Base-by-base conservation (phyloP, 2,329 filamentous ascomycete species). In the Allantophomopsis cytisporea region DNA sequence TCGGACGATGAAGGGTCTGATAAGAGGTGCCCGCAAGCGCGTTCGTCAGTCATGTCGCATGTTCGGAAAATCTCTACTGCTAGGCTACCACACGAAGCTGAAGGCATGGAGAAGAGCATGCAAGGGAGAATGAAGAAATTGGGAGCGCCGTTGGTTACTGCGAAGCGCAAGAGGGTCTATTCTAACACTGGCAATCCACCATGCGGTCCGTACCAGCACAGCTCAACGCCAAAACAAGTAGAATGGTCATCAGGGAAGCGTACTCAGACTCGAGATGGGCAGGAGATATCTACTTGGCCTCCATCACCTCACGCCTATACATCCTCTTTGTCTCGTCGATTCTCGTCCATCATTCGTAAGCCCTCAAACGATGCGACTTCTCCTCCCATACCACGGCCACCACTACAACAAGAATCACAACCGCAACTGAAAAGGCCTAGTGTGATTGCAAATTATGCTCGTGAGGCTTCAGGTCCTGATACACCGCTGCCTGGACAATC, bases 201-300 rank as follows among this genome's bases (percentile, higher is more conserved):
- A 30, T 48, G 45, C 21, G 47, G 47, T 36, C 45, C 48, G 3
- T 48, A 43, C 20, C 45, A 45, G 8, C 28, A 30, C 11, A 33
- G 5, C 12, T 20, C 35, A 15, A 39, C 16, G 28, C 7, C 39
- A 36, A 21, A 21, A 39, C 39, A 36, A 16, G 23, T 12, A 8
- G 23, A 8, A 8, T 5, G 23, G 23, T 12, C 23, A 28, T 28
- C 23, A 10, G 23, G 3, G 11, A 28, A 28, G 11, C 15, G 38
- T 38, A 12, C 38, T 3, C 28, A 31, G 17, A 16, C n/a, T 15
- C 8, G 5, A 12, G 23, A 28, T 8, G 8, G 23, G 23, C 23
- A 28, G 10, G 23, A 28, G 11, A 12, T 3, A 10, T 15, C 23
- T 30, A 35, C n/a, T 5, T 39, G 18, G 4, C 33, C 43, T 3